These are phyloP conservation scores for Jaltomata sinuosa DNA, from an alignment of 257 asterid genomes.

Conservation along the genomic window DNA sequence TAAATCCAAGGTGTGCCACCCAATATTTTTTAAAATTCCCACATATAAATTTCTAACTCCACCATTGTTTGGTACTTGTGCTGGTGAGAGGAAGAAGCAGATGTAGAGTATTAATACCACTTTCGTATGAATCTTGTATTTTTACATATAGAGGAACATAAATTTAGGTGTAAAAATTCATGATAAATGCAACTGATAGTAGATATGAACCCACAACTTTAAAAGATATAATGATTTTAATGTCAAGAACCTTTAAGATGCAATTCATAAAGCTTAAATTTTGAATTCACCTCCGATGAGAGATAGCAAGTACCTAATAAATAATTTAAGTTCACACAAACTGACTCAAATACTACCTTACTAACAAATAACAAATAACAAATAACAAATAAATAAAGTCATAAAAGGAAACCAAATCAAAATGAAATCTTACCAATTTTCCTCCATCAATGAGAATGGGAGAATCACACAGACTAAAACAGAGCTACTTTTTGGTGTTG, in stretches of 20 bases:
- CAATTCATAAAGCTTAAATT: too few species aligned
- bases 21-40: background rate
- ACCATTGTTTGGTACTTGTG: background rate
- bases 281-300: too few species aligned
- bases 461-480: background rate
- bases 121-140: too few species aligned
- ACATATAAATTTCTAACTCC: background rate
- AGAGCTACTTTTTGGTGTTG: constrained; percentile 4
- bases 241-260: too few species aligned
- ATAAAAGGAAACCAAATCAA: background rate
- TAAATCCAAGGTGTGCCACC: background rate
- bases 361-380: too few species aligned
- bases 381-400: background rate
- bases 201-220: too few species aligned
- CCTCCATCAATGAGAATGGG: constrained; percentile 1
- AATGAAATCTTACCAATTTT: background rate
- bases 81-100: background rate
- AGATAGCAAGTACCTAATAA: too few species aligned
- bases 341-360: background rate
- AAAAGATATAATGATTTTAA: too few species aligned
- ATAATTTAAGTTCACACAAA: too few species aligned
- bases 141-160: too few species aligned
- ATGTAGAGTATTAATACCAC: background rate
- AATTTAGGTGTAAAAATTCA: too few species aligned
- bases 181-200: too few species aligned